Percentiles rank a stretch among this genome's conserved stretches.
Conservation (phyloP, 192 early-diverging fungal genomes). For the Coemansia sp. region DNA sequence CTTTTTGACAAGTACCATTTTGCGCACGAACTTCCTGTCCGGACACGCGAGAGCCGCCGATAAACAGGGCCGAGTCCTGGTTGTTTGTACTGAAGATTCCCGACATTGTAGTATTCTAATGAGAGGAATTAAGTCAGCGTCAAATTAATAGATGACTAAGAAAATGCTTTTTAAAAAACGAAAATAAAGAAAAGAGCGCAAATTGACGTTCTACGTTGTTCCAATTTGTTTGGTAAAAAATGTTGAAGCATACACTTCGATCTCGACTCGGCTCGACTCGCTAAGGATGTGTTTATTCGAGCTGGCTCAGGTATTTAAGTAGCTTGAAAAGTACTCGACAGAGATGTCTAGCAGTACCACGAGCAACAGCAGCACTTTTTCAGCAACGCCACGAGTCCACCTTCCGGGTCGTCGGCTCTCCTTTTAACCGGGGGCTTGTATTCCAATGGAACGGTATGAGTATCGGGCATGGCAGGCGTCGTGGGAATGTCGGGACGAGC, state of each 20-base stretch:
- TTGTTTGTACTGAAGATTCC: slow-evolving; percentile 55
- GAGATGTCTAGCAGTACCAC: slow-evolving; percentile 8
- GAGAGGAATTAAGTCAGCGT: not conserved
- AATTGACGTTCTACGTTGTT: not conserved
- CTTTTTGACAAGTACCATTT: slow-evolving; percentile 74
- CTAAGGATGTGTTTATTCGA: not conserved
- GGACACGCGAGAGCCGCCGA: slow-evolving; percentile 88
- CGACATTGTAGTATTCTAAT: slow-evolving; percentile 32
- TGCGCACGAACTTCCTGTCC: slow-evolving; percentile 90
- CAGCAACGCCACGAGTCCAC: not conserved
- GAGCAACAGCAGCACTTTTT: slow-evolving; percentile 4
- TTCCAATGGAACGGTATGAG: not conserved
- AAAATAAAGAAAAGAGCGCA: not conserved
- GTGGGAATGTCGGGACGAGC: not conserved
- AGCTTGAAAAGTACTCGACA: not conserved
- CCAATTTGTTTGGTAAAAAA: not conserved
- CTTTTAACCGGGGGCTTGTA: slow-evolving; percentile 3
- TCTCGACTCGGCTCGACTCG: not conserved
- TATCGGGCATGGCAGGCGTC: not conserved
- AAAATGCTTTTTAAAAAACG: not conserved
- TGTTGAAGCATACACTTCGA: not conserved
- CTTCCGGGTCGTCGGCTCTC: not conserved
- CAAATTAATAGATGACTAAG: slow-evolving; percentile 3
- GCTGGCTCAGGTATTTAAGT: too few relatives aligned
- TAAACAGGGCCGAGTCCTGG: slow-evolving; percentile 67